Percentiles rank a stretch among this genome's conserved stretches.
These are phyloP conservation scores for Pleurotus sapidus DNA, from an alignment of 768 basidiomycete genomes.

Conservation along the genomic window DNA sequence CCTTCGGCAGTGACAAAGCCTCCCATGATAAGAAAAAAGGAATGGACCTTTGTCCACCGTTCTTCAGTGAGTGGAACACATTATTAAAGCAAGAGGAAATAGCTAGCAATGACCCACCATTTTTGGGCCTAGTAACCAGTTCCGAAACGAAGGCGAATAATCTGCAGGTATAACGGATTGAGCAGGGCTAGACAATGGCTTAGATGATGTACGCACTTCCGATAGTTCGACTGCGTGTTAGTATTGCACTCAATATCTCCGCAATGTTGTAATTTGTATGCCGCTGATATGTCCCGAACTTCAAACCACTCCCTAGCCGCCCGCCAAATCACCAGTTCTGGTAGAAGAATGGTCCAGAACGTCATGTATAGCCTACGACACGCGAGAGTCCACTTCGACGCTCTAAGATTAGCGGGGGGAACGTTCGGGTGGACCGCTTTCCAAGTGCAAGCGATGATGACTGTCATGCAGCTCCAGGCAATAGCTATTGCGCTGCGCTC, in stretches of 20 bases:
- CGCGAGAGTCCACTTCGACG: not conserved
- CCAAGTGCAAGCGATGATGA: slow-evolving; percentile 28
- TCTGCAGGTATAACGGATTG: too few species aligned
- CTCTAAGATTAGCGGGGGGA: slow-evolving; percentile 14
- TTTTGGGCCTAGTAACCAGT: too few species aligned
- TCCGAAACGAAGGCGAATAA: too few species aligned
- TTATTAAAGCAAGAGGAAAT: too few species aligned
- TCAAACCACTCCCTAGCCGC: slow-evolving; percentile 17
- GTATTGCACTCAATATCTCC: too few species aligned
- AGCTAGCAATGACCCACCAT: too few species aligned
- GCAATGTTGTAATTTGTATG: not conserved
- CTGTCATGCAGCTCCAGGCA: slow-evolving; percentile 21
- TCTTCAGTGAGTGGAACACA: not conserved
- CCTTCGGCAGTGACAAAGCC: not conserved
- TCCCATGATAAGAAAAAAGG: not conserved
- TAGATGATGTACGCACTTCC: too few species aligned
- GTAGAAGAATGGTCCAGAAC: slow-evolving; percentile 15
- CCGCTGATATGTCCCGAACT: slow-evolving; percentile 8
- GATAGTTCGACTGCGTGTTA: too few species aligned
- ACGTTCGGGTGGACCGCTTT: slow-evolving; percentile 25
- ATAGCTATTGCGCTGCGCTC: slow-evolving; percentile 9
- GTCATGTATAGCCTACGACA: not conserved
- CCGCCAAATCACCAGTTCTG: slow-evolving; percentile 21
- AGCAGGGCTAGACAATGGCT: too few species aligned
- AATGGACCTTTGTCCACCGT: not conserved